Evolutionary conservation across 352 stramenopile genomes (phyloP).

Genomic region (Pythium apleroticum): DNA sequence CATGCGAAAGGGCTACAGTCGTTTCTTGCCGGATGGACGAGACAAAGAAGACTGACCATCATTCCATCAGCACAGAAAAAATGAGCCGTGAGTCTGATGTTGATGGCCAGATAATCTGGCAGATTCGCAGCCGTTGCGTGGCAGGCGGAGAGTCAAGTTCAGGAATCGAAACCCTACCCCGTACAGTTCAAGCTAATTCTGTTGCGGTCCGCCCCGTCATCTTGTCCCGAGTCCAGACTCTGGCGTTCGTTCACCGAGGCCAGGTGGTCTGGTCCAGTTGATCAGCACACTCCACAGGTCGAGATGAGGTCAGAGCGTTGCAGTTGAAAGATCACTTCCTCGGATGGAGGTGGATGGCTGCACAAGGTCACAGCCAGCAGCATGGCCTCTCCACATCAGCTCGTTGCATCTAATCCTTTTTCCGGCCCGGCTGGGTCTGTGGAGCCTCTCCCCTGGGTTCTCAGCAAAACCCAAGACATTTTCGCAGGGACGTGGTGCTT

Average conservation of each 20-base stretch:
- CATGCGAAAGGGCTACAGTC: conserved; percentile 6
- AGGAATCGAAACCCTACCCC: neutral
- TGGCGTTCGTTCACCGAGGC: neutral
- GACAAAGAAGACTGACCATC: conserved; percentile 7
- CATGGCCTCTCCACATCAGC: neutral
- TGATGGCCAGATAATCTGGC: neutral
- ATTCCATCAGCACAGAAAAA: conserved; percentile 12
- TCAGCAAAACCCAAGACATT: neutral
- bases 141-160: neutral
- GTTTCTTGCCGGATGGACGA: conserved; percentile 2
- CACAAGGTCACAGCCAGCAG: neutral
- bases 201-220: neutral
- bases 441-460: neutral
- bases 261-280: neutral
- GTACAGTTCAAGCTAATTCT: neutral
- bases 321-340: conserved; percentile 3
- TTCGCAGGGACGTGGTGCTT: neutral
- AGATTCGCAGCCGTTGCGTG: conserved; percentile 1
- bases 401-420: neutral
- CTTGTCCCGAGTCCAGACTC: neutral
- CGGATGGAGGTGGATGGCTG: neutral
- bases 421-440: neutral
- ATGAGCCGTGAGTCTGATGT: neutral
- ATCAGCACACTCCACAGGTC: neutral
- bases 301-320: conserved; percentile 12